Evolutionary conservation across 192 early-diverging fungal species (phyloP), one percentile per base, ranked within the genome.

Genomic region (Backusella sp.): DNA sequence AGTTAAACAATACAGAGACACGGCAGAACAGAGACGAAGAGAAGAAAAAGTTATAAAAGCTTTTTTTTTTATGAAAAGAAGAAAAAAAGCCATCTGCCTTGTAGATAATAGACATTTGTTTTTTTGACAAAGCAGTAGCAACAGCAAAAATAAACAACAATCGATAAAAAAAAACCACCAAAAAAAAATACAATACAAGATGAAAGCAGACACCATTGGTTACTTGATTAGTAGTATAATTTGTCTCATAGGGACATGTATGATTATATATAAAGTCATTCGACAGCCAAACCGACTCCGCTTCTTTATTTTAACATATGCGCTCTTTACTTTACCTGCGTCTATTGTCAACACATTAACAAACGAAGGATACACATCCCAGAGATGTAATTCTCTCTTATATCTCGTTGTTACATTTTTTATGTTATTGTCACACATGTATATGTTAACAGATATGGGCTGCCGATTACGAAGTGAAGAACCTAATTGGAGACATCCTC

Each of bases 361-460:
- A 53, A 21, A 36, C 5, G 72, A 59, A 39, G 72, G 53, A 6
- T 21, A 21, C 11, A 41, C 39, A 2, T 35, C 46, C 2, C 14
- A 59, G n/a, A 30, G 46, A 35, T 23, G 28, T 4, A 73, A 73
- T 59, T 73, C 52, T 4, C 7, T 73, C 6, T 32, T 62, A 5
- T 73, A 73, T 26, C 36, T 73, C 9, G 32, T 62, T 5, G 15
- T 30, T 26, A 73, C 72, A 35, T 62, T 73, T 35, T 23, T 73
- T 15, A 73, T 73, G 72, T 21, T 41, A 30, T 17, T 62, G 11
- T 42, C 28, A 21, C 72, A 73, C 17, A 56, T 73, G 21, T 73
- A 35, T 35, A 73, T 73, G 72, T 23, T 59, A 37, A 19, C 56
- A 21, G 72, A 73, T 6, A n/a, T 73, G 14, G 72, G 72, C 8